phyloP scores from a whole-genome alignment of 768 basidiomycete genomes.

The Mycena filopes region DNA sequence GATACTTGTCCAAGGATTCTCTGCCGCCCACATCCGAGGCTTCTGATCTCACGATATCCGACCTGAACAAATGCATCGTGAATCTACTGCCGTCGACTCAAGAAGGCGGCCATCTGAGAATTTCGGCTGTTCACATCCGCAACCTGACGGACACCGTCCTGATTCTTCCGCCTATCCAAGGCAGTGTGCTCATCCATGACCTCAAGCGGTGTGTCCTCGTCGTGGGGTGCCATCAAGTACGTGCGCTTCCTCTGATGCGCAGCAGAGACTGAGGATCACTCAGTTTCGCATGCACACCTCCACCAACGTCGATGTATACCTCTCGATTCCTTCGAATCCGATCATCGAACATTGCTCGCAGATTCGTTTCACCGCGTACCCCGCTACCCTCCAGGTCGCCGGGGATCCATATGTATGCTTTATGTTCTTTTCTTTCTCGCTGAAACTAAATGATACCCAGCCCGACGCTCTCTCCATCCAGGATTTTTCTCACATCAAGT shows the following conservation, averaged over 20 bases:
- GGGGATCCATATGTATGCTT: slow-evolving; percentile 23
- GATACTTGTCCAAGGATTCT: slow-evolving; percentile 58
- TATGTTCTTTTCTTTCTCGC: not conserved
- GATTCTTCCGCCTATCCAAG: slow-evolving; percentile 70
- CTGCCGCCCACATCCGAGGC: slow-evolving; percentile 48
- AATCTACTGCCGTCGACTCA: slow-evolving; percentile 58
- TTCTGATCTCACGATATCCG: slow-evolving; percentile 71
- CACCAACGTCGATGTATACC: slow-evolving; percentile 67
- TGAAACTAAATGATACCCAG: slow-evolving; percentile 31
- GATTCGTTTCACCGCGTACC: slow-evolving; percentile 76
- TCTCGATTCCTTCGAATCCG: slow-evolving; percentile 76
- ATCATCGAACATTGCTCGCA: slow-evolving; percentile 79
- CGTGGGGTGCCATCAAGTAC: slow-evolving; percentile 85
- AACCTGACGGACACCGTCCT: slow-evolving; percentile 70
- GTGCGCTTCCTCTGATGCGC: slow-evolving; percentile 42
- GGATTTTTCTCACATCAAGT: slow-evolving; percentile 87
- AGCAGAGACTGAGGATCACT: slow-evolving; percentile 1
- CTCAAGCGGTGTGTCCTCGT: slow-evolving; percentile 71
- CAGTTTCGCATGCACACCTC: slow-evolving; percentile 93
- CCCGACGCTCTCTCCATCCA: slow-evolving; percentile 64
- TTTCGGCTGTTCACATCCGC: slow-evolving; percentile 74
- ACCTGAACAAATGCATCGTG: slow-evolving; percentile 76
- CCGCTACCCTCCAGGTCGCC: slow-evolving; percentile 42
- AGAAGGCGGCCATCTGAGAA: slow-evolving; percentile 30
- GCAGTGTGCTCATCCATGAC: slow-evolving; percentile 80